Conservation (phyloP, 2,329 filamentous ascomycete species). For the Alternaria incomplexa region DNA sequence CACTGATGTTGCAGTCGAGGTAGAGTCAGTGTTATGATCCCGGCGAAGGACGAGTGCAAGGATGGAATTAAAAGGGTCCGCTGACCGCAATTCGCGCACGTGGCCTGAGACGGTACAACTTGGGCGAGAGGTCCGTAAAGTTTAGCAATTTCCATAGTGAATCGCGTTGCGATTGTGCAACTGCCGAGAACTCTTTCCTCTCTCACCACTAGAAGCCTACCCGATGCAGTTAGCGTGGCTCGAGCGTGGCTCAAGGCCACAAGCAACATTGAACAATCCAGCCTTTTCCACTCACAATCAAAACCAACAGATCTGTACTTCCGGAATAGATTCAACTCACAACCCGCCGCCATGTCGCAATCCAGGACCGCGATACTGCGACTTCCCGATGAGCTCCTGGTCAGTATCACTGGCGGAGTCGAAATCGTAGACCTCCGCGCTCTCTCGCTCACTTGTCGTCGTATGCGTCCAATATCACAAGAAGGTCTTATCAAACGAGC, state of each 20-base stretch:
- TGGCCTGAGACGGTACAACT: not conserved
- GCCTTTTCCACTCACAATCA: not conserved
- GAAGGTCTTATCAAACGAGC: not conserved
- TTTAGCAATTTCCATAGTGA: not conserved
- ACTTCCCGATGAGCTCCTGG: not conserved
- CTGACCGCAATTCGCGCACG: not conserved
- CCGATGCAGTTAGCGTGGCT: not conserved
- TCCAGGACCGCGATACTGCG: not conserved
- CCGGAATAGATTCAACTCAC: not conserved
- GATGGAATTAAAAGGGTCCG: not conserved
- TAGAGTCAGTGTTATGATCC: not conserved
- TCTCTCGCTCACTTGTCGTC: not conserved
- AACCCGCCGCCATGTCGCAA: not conserved
- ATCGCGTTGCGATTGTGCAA: not conserved
- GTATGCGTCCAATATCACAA: not conserved
- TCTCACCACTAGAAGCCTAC: not conserved
- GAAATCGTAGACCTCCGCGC: not conserved
- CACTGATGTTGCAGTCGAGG: not conserved
- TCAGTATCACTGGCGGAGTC: not conserved
- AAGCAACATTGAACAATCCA: not conserved
- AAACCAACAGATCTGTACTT: not conserved
- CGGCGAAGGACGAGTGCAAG: not conserved
- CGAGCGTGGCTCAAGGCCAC: not conserved
- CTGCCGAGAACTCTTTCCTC: not conserved
- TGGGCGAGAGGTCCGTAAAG: not conserved